Percentiles rank a stretch among this genome's conserved stretches.
phyloP scores from a whole-genome alignment of 2,329 filamentous ascomycete species.

The Fusarium chuoi region DNA sequence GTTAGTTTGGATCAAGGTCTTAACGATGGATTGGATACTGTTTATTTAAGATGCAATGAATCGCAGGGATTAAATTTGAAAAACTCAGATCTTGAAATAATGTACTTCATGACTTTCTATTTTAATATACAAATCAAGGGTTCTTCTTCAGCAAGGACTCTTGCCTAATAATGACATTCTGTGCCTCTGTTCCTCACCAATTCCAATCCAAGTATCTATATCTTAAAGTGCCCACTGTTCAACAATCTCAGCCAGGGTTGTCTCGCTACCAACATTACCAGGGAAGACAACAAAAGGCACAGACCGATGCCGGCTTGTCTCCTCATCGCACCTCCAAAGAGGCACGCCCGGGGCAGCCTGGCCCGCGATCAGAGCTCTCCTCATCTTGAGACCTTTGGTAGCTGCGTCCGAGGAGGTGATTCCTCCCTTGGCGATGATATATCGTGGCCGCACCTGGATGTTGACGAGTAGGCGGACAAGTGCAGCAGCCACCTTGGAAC shows the following conservation, averaged over 20 bases:
- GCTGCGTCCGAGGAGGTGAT: conserved; percentile 69
- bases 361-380: conserved; percentile 62
- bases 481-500: background rate
- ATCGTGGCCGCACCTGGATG: conserved; percentile 46
- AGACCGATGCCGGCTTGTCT: conserved; percentile 58
- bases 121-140: rapidly evolving
- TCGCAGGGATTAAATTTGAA: background rate
- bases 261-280: conserved; percentile 28
- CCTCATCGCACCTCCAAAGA: conserved; percentile 67
- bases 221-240: background rate
- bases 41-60: background rate
- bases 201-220: background rate
- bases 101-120: too few relatives aligned
- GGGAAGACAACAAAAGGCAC: conserved; percentile 56
- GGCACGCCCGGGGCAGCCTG: conserved; percentile 68
- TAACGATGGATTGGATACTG: too few relatives aligned
- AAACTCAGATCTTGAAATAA: too few relatives aligned
- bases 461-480: background rate
- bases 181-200: background rate
- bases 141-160: background rate
- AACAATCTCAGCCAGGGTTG: background rate
- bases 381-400: conserved; percentile 64
- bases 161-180: too few relatives aligned
- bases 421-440: conserved; percentile 68
- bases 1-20: background rate